A percentile compares a stretch with the other conserved stretches of the same genome.
phyloP scores from a whole-genome alignment of 2,329 filamentous ascomycete species.

The Diaporthe humulicola region DNA sequence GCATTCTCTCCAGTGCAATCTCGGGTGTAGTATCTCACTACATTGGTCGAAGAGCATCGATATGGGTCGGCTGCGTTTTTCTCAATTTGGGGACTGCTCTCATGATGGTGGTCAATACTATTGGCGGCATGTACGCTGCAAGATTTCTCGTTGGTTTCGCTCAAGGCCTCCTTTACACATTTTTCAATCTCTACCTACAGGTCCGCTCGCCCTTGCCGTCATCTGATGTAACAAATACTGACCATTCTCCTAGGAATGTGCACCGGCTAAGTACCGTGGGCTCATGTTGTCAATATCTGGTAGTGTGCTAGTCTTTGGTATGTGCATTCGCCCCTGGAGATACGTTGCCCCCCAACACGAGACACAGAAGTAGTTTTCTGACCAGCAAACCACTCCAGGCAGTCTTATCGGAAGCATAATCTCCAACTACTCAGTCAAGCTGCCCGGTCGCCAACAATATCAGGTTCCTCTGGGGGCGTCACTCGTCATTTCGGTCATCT shows the following conservation, averaged over 20 bases:
- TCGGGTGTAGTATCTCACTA: slow-evolving; percentile 1
- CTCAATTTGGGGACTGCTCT: not conserved
- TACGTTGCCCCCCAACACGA: no score
- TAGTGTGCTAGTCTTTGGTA: not conserved
- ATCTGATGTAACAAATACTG: not conserved
- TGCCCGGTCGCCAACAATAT: slow-evolving; percentile 5
- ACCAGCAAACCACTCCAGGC: not conserved
- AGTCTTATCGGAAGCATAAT: slow-evolving; percentile 3
- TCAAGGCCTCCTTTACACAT: slow-evolving; percentile 1
- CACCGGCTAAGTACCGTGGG: slow-evolving; percentile 17
- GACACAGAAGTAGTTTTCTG: not conserved
- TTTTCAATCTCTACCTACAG: slow-evolving; percentile 16
- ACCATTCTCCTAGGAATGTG: not conserved
- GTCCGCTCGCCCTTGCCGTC: not conserved
- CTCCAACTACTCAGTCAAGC: slow-evolving; percentile 12
- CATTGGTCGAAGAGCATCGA: slow-evolving; percentile 1
- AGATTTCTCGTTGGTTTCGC: slow-evolving; percentile 11
- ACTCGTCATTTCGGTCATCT: not conserved
- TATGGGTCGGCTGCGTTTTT: slow-evolving; percentile 1
- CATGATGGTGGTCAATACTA: slow-evolving; percentile 15
- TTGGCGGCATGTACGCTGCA: not conserved
- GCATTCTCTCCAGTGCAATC: not conserved
- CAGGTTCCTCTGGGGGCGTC: not conserved
- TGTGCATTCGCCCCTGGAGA: not conserved
- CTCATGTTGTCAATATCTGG: slow-evolving; percentile 13